phyloP scores from a whole-genome alignment of 2,329 filamentous ascomycete genomes.

The Ceratocystis ficicola region DNA sequence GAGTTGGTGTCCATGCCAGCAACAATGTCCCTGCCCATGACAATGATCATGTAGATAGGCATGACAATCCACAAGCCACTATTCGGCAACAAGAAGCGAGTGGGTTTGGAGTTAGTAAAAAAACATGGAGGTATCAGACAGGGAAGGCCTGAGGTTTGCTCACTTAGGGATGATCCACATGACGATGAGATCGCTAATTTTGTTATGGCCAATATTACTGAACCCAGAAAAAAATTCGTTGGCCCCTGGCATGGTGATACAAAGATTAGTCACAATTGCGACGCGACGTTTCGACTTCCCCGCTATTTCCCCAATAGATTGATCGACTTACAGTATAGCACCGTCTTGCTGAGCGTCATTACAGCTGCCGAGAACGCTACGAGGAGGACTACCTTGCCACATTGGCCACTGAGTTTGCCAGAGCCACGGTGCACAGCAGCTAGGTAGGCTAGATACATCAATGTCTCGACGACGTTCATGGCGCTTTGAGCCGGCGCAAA shows the following conservation, averaged over 20 bases:
- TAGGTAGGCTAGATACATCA: conserved; percentile 50
- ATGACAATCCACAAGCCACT: conserved; percentile 46
- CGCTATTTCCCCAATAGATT: background rate
- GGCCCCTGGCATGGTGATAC: conserved; percentile 33
- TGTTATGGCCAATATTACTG: conserved; percentile 47
- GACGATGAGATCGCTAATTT: conserved; percentile 33
- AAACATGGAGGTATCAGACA: background rate
- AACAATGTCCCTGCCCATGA: conserved; percentile 39
- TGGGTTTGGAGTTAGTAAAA: background rate
- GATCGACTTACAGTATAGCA: conserved; percentile 42
- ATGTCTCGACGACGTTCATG: conserved; percentile 57
- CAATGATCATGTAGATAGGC: conserved; percentile 40
- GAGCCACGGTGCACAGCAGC: conserved; percentile 25
- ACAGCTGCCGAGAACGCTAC: conserved; percentile 42
- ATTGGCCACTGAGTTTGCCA: conserved; percentile 32
- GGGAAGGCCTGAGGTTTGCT: background rate
- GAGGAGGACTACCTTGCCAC: conserved; percentile 36
- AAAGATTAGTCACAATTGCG: background rate
- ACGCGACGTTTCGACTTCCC: background rate
- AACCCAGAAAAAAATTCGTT: conserved; percentile 46
- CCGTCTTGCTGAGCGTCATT: conserved; percentile 52
- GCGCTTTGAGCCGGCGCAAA: conserved; percentile 65
- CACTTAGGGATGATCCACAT: conserved; percentile 50
- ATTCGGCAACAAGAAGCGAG: background rate
- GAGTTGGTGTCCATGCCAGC: conserved; percentile 34